phyloP scores from a whole-genome alignment of 2,329 filamentous ascomycete species.

The Aulographum hederae region DNA sequence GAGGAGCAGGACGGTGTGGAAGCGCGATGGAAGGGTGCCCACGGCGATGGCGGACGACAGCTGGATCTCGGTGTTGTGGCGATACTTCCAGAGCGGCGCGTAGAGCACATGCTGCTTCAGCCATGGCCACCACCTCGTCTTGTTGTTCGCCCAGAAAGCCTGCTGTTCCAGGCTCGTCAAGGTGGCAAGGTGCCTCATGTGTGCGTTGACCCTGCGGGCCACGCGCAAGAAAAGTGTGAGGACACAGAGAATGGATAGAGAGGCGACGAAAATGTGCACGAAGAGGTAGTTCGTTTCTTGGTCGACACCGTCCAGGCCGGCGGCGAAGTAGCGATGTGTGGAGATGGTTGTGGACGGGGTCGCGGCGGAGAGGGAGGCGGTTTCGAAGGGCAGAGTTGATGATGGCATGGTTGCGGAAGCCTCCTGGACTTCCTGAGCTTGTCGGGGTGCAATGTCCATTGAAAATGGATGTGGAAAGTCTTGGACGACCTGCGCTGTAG shows the following conservation, averaged over 20 bases:
- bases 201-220: conserved; percentile 21
- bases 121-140: conserved; percentile 31
- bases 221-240: conserved; percentile 22
- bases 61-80: conserved; percentile 60
- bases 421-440: too few relatives aligned
- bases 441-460: too few relatives aligned
- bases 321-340: too few relatives aligned
- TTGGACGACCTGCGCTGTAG: too few relatives aligned
- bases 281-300: conserved; percentile 28
- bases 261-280: conserved; percentile 21
- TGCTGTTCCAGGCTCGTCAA: conserved; percentile 23
- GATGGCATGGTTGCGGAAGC: too few relatives aligned
- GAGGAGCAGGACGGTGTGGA: conserved; percentile 52
- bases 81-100: conserved; percentile 53
- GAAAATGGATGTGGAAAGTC: too few relatives aligned
- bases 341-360: too few relatives aligned
- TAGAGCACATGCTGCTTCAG: conserved; percentile 47
- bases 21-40: conserved; percentile 62
- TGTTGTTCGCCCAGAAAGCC: conserved; percentile 27
- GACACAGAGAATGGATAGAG: conserved; percentile 15
- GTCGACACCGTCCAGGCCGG: conserved; percentile 28
- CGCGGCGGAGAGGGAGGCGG: too few relatives aligned
- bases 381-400: too few relatives aligned
- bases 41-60: conserved; percentile 49
- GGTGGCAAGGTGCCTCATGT: conserved; percentile 26